Conservation (phyloP, 2,329 filamentous ascomycete species). For the Ustulina deusta region DNA sequence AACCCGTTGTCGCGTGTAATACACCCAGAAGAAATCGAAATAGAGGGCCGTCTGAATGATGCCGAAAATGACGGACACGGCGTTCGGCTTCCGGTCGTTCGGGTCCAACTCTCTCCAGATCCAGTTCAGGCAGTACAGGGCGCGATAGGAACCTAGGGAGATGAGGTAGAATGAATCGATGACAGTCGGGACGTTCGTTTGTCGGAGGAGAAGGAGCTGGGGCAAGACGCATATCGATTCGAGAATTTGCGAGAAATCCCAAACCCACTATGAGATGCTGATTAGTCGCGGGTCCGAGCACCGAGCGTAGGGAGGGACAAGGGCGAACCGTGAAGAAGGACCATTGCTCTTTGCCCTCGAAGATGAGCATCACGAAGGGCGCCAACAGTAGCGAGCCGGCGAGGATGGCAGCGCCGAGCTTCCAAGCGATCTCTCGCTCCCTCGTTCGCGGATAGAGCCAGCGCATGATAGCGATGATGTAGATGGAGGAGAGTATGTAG, state of each 20-base stretch:
- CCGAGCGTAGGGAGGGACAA: neutral
- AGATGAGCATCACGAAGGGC: slow-evolving; percentile 78
- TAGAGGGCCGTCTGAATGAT: slow-evolving; percentile 91
- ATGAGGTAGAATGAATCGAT: slow-evolving; percentile 97
- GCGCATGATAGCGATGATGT: slow-evolving; percentile 90
- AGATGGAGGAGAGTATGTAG: slow-evolving; percentile 85
- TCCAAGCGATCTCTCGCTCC: slow-evolving; percentile 94
- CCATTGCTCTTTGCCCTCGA: slow-evolving; percentile 63
- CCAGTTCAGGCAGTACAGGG: slow-evolving; percentile 93
- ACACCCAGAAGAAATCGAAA: slow-evolving; percentile 96
- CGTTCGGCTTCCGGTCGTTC: slow-evolving; percentile 70
- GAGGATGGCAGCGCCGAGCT: slow-evolving; percentile 79
- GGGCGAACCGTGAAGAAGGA: slow-evolving; percentile 62
- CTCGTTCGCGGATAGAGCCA: slow-evolving; percentile 87
- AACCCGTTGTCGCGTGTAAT: slow-evolving; percentile 91
- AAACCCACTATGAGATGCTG: slow-evolving; percentile 75
- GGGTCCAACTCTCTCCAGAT: slow-evolving; percentile 75
- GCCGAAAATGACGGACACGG: slow-evolving; percentile 85
- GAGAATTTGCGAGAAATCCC: slow-evolving; percentile 90
- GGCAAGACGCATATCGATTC: slow-evolving; percentile 92
- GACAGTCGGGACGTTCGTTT: slow-evolving; percentile 95
- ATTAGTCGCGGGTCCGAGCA: neutral
- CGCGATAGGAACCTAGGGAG: slow-evolving; percentile 87
- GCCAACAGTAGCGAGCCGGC: slow-evolving; percentile 74
- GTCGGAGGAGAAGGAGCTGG: slow-evolving; percentile 89